A percentile compares a stretch with the other conserved stretches of the same genome.
Evolutionary conservation across 2,329 filamentous ascomycete species (phyloP).

Genomic region (Aspergillus caelatus): DNA sequence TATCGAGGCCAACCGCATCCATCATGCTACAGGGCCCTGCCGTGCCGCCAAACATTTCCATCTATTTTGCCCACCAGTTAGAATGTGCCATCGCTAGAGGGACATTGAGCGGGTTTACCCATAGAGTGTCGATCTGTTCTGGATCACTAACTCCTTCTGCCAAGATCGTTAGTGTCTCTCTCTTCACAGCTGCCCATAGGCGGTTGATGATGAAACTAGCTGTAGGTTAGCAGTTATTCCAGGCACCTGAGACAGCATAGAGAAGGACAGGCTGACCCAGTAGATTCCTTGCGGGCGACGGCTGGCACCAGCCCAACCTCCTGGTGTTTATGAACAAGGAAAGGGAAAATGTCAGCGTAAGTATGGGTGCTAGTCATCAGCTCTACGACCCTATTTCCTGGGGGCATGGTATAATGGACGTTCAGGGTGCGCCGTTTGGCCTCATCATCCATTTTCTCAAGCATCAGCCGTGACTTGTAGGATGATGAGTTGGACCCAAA

Average conservation of each 20-base stretch:
- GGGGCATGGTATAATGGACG: constrained; percentile 57
- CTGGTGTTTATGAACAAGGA: not conserved
- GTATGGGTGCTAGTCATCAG: constrained; percentile 57
- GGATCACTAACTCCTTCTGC: constrained; percentile 54
- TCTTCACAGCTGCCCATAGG: constrained; percentile 60
- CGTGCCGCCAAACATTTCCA: not conserved
- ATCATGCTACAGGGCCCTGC: constrained; percentile 32
- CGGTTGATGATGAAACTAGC: constrained; percentile 56
- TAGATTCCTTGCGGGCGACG: not conserved
- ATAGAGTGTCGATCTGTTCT: constrained; percentile 48
- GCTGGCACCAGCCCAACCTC: not conserved
- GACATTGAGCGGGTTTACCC: not conserved
- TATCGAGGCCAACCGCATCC: constrained; percentile 56
- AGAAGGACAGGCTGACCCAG: not conserved
- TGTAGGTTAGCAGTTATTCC: not conserved
- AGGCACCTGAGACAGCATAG: not conserved
- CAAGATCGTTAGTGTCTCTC: constrained; percentile 54
- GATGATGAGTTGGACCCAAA: constrained; percentile 55
- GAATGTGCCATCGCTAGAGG: too few relatives aligned
- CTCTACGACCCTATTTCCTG: constrained; percentile 49
- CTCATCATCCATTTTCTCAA: constrained; percentile 39
- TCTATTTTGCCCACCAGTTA: not conserved
- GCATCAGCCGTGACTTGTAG: constrained; percentile 54
- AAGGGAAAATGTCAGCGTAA: constrained; percentile 43
- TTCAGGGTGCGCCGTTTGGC: constrained; percentile 43